phyloP scores from a whole-genome alignment of 495 filamentous ascomycete genomes.

The Xylaria longipes region DNA sequence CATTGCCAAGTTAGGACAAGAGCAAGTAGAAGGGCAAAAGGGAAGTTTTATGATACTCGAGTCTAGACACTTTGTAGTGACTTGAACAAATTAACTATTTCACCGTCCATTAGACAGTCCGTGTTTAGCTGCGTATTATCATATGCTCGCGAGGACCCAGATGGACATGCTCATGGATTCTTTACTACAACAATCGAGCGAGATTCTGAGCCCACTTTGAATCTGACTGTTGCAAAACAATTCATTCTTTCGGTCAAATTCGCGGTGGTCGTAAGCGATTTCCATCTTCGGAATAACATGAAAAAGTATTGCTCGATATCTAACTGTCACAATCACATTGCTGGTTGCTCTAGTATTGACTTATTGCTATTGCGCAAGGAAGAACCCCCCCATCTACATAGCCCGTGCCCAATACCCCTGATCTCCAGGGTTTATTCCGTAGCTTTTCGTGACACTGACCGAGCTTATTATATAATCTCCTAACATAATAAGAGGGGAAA shows the following conservation, averaged over 20 bases:
- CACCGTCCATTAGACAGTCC: neutral
- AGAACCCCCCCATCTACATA: no score
- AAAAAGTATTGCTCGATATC: neutral
- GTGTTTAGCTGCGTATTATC: neutral
- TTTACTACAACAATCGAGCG: neutral
- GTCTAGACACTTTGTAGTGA: neutral
- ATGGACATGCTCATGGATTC: neutral
- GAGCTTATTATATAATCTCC: no score
- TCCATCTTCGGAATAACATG: neutral
- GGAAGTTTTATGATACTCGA: neutral
- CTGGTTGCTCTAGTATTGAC: no score
- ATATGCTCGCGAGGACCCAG: neutral
- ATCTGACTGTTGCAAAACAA: neutral
- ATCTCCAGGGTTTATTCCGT: no score
- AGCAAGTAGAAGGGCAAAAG: neutral
- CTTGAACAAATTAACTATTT: neutral
- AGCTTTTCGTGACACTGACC: no score
- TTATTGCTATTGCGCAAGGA: no score
- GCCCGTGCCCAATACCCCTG: no score
- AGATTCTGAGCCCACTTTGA: neutral
- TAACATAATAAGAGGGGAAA: neutral
- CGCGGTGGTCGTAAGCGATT: neutral
- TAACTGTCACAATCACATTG: no score
- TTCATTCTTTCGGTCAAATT: neutral
- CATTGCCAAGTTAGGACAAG: neutral